Evolutionary conservation across 148 eudicot species (phyloP).

Genomic region (Camellia sinensis): DNA sequence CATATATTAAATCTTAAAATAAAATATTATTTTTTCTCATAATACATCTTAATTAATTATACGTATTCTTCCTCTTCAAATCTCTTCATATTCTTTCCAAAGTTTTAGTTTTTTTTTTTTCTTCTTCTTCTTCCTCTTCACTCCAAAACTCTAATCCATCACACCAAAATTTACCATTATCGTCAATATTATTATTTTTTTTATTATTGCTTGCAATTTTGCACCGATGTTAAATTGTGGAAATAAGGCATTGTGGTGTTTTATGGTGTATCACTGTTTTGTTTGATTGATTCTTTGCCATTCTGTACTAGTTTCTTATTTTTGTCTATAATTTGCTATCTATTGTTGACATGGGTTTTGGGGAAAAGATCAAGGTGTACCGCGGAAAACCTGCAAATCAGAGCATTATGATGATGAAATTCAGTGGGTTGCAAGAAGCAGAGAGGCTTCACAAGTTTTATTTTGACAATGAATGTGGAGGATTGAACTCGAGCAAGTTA

Average conservation of each 20-base stretch:
- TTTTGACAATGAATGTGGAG: slow-evolving; percentile 39
- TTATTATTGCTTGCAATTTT: too few relatives aligned
- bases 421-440: slow-evolving; percentile 51
- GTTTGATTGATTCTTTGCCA: not conserved
- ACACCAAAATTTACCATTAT: too few relatives aligned
- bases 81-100: too few relatives aligned
- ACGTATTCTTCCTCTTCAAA: too few relatives aligned
- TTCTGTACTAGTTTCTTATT: not conserved
- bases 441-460: slow-evolving; percentile 45
- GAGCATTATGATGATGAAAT: slow-evolving; percentile 41
- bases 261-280: not conserved
- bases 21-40: too few relatives aligned
- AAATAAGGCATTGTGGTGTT: not conserved
- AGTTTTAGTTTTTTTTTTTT: too few relatives aligned
- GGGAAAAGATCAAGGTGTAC: slow-evolving; percentile 38
- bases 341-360: slow-evolving; percentile 45
- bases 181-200: too few relatives aligned
- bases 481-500: slow-evolving; percentile 31
- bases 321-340: not conserved
- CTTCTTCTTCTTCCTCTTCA: too few relatives aligned
- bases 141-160: too few relatives aligned
- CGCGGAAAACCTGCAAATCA: slow-evolving; percentile 47
- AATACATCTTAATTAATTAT: too few relatives aligned
- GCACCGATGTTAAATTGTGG: not conserved
- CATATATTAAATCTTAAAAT: too few relatives aligned